Evolutionary conservation across 2,329 filamentous ascomycete genomes (phyloP).

Genomic region (Phoma sp.): DNA sequence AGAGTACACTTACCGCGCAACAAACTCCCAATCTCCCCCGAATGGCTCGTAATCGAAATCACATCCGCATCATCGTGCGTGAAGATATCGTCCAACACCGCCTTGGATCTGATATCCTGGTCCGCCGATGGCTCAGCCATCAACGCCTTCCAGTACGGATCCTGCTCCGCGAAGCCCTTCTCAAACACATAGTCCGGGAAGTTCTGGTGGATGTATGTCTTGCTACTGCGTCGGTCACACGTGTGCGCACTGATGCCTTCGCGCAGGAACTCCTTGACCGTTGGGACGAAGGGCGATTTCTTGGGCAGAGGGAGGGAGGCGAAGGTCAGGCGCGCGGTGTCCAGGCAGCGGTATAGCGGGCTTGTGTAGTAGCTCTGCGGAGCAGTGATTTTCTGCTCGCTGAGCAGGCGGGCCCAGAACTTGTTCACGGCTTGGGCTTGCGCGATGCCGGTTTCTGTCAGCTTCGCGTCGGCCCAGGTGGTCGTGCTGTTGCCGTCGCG

Average conservation of each 20-base stretch:
- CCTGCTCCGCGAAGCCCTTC: slow-evolving; percentile 64
- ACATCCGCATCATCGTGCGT: slow-evolving; percentile 52
- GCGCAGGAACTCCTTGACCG: slow-evolving; percentile 68
- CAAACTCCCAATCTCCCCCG: slow-evolving; percentile 63
- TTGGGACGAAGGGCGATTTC: slow-evolving; percentile 60
- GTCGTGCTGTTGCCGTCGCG: slow-evolving; percentile 68
- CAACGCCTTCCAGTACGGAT: slow-evolving; percentile 59
- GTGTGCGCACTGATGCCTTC: slow-evolving; percentile 72
- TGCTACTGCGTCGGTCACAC: slow-evolving; percentile 67
- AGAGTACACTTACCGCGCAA: slow-evolving; percentile 44
- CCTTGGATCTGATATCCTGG: slow-evolving; percentile 55
- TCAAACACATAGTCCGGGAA: slow-evolving; percentile 65
- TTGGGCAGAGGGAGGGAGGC: slow-evolving; percentile 58
- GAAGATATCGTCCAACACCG: slow-evolving; percentile 62
- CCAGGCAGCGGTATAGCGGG: slow-evolving; percentile 67
- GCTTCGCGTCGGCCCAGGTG: slow-evolving; percentile 67
- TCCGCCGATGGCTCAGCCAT: slow-evolving; percentile 58
- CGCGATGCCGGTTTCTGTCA: slow-evolving; percentile 62
- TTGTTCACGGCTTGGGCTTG: slow-evolving; percentile 65
- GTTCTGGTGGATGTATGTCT: slow-evolving; percentile 58
- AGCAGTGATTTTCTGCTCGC: slow-evolving; percentile 61
- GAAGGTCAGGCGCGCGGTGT: slow-evolving; percentile 69
- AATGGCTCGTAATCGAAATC: slow-evolving; percentile 65
- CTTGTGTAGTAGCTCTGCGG: slow-evolving; percentile 70
- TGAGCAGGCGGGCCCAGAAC: slow-evolving; percentile 63